These are phyloP conservation scores for Sungouiella thailandica DNA, from an alignment of 805 yeast genomes.

Conservation along the genomic window DNA sequence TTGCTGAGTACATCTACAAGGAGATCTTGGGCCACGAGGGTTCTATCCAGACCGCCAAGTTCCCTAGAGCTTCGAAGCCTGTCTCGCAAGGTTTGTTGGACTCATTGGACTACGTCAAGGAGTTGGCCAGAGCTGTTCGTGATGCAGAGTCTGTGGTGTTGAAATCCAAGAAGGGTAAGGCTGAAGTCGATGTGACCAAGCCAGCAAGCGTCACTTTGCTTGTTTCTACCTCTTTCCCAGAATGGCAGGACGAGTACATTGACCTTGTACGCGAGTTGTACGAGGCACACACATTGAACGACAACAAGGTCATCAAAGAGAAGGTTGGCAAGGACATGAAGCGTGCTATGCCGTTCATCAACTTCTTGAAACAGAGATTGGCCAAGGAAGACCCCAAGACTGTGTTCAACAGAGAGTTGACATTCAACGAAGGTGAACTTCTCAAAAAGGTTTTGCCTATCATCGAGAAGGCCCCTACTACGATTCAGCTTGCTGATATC, in stretches of 20 bases:
- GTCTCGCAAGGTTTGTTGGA: conserved; percentile 58
- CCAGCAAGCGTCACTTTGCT: conserved; percentile 72
- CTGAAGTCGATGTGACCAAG: conserved; percentile 67
- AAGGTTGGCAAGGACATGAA: conserved; percentile 86
- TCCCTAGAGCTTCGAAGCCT: conserved; percentile 75
- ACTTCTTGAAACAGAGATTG: conserved; percentile 78
- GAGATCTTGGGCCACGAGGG: conserved; percentile 66
- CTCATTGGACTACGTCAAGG: conserved; percentile 75
- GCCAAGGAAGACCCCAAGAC: conserved; percentile 61
- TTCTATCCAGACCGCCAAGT: conserved; percentile 67
- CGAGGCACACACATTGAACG: conserved; percentile 57
- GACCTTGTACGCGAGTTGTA: conserved; percentile 72
- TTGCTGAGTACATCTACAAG: conserved; percentile 83
- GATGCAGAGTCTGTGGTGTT: conserved; percentile 85
- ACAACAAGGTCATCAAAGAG: conserved; percentile 58
- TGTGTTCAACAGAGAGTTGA: conserved; percentile 86
- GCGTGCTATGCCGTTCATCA: conserved; percentile 97
- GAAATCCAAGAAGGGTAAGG: conserved; percentile 77
- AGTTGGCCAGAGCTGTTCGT: conserved; percentile 76
- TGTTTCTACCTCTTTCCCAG: conserved; percentile 75
- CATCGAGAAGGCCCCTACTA: conserved; percentile 61
- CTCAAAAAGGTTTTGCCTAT: conserved; percentile 52
- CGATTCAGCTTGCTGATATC: conserved; percentile 46
- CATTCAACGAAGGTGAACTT: conserved; percentile 71
- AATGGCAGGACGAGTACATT: conserved; percentile 57